Evolutionary conservation across 352 stramenopile species (phyloP), one percentile per base, ranked within the genome.

Genomic region (Phytopythium delawarense): DNA sequence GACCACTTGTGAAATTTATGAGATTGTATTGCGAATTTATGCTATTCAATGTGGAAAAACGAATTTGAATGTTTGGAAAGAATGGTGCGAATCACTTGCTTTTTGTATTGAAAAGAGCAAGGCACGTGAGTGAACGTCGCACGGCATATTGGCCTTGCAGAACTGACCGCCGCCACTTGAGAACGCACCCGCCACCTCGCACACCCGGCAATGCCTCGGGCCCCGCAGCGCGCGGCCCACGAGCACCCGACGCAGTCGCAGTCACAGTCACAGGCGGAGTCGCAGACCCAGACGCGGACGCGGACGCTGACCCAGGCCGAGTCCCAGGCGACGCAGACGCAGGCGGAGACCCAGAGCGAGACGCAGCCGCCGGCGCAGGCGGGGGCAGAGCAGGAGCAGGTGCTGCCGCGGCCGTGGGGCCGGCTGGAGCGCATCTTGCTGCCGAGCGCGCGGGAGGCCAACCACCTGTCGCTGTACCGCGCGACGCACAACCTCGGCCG

Each of bases 401-500:
- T 13, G 35, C 34, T 59, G 57, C 54, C 74, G 42, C 62, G 68
- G 55, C 72, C 78, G 11, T 92, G 83, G 83, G 83, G 77, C 5
- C 79, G 79, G 23, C 81, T 90, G 58, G 75, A 74, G 66, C 67
- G 83, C 55, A 45, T 87, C 6, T 67, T 66, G 8, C 64, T 68
- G 46, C 44, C 76, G 2, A 58, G 54, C 7, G 67, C 63, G 20
- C 42, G 61, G 8, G 52, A 82, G 55, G 69, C 45, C n/a, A 67
- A 88, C 45, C 68, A 89, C 58, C 53, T 82, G 35, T 66, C 84
- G 32, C 76, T 89, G 45, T 53, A 49, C 7, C 64, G 61, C 20
- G 75, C 55, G 18, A 64, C 61, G 39, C 82, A 85, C 62, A 59
- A 55, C 59, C 69, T 89, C 49, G 83, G 83, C 15, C 79, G 83